Conservation (phyloP, 2,329 filamentous ascomycete species). For the Botrytis tulipae region DNA sequence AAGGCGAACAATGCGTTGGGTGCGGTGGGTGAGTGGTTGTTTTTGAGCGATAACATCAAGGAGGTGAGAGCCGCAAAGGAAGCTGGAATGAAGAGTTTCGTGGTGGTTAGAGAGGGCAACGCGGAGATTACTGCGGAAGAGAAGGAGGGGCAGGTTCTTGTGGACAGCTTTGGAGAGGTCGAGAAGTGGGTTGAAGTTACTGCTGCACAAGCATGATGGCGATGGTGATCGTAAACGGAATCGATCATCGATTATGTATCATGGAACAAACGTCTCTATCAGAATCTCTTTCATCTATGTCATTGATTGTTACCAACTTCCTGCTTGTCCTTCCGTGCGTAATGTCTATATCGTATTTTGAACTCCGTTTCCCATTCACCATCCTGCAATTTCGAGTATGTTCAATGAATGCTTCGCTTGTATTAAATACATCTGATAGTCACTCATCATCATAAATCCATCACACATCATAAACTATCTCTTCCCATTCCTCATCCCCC, state of each 20-base stretch:
- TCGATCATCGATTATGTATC: not conserved
- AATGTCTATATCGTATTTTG: not conserved
- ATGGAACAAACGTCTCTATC: not conserved
- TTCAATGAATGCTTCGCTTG: not conserved
- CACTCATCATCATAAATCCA: not conserved
- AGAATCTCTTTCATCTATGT: not conserved
- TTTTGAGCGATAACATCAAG: slow-evolving; percentile 76
- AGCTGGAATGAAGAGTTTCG: slow-evolving; percentile 61
- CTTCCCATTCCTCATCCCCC: not conserved
- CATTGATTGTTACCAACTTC: not conserved
- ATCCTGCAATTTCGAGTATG: not conserved
- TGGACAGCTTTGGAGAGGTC: slow-evolving; percentile 33
- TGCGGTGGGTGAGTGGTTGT: slow-evolving; percentile 60
- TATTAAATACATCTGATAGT: not conserved
- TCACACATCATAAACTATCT: not conserved
- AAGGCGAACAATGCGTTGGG: slow-evolving; percentile 41
- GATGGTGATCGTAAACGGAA: not conserved
- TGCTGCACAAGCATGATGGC: not conserved
- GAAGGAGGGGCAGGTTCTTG: slow-evolving; percentile 31
- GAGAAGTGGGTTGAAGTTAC: slow-evolving; percentile 14
- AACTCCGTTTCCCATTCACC: not conserved
- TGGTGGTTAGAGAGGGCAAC: slow-evolving; percentile 70
- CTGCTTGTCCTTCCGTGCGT: not conserved
- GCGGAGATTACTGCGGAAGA: slow-evolving; percentile 55
- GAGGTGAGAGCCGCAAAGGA: slow-evolving; percentile 62